phyloP scores from a whole-genome alignment of 345 rosid genomes.

The Rubroshorea leprosula region DNA sequence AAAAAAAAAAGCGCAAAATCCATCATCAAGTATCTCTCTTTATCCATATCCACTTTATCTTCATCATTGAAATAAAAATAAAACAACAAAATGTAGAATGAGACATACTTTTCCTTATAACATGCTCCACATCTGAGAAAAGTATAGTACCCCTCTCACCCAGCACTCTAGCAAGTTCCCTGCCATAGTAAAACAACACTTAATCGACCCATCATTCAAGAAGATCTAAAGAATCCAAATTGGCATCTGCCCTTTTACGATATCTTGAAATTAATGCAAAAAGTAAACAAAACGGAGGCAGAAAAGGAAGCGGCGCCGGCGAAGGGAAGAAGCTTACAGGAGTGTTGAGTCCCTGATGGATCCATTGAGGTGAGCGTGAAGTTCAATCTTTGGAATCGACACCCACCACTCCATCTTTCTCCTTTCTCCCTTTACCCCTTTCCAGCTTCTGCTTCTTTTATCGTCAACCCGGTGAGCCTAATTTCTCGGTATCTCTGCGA shows the following conservation, averaged over 20 bases:
- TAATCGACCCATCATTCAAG: constrained; percentile 5
- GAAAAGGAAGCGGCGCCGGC: too few species aligned
- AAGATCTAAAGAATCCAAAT: not conserved
- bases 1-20: not conserved
- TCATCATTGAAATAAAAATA: not conserved
- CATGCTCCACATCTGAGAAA: constrained; percentile 76
- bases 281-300: not conserved
- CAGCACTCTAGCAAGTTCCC: constrained; percentile 79
- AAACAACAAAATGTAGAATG: constrained; percentile 7
- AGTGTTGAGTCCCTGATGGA: constrained; percentile 87
- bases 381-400: constrained; percentile 79
- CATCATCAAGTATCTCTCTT: not conserved
- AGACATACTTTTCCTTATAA: constrained; percentile 60
- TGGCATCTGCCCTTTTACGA: not conserved
- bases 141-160: constrained; percentile 60
- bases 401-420: constrained; percentile 52
- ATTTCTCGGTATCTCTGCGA: too few species aligned
- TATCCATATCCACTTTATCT: too few species aligned
- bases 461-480: not conserved
- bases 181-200: constrained; percentile 21
- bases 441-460: not conserved
- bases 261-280: not conserved
- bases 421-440: not conserved
- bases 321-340: constrained; percentile 36
- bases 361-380: constrained; percentile 99